Evolutionary conservation across 163 green algal genomes (phyloP), one percentile per base, ranked within the genome.

Genomic region (Prototheca stagnorum): DNA sequence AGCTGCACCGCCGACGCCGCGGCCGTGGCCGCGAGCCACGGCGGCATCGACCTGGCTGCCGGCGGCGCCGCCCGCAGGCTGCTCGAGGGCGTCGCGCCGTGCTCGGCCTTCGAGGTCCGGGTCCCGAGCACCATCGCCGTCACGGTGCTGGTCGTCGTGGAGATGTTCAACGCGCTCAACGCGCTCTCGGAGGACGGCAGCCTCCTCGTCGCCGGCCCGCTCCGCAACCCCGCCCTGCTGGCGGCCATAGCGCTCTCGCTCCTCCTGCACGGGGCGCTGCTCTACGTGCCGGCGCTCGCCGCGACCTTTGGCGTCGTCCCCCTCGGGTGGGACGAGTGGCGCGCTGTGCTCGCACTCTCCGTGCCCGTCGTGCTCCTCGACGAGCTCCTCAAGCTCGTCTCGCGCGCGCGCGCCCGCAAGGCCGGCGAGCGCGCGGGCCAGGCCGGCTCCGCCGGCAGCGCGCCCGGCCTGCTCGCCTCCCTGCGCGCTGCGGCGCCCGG

Each of bases 101-200:
- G n/a, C n/a, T n/a, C n/a, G n/a, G n/a, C n/a, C n/a, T 87, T 95
- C 51, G 41, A 56, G 17, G 64, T 65, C 56, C 56, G 43, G 1
- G 49, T 63, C 33, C 77, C 86, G 0, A 75, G 56, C 26, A 95
- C 86, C 20, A 73, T 95, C 22, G 62, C 73, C 29, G 92, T 94
- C 81, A 81, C 44, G 3, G 78, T 92, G 49, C 75, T 95, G 40
- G 86, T 95, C 31, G 62, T 92, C 23, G 84, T 95, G 39, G 86
- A 95, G 65, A 95, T 95, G 86, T 95, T 95, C 70, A 95, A 95
- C 52, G 82, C 86, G 1, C 65, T 95, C 33, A 95, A 95, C 49
- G 89, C 91, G 35, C 69, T 95, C n/a, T 79, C 53, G 46, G 67
- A 79, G 41, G 67, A 79, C 43, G 56, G 50, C 35, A 64, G 44